phyloP scores from a whole-genome alignment of 345 rosid genomes.

The Rhodamnia rubescens region DNA sequence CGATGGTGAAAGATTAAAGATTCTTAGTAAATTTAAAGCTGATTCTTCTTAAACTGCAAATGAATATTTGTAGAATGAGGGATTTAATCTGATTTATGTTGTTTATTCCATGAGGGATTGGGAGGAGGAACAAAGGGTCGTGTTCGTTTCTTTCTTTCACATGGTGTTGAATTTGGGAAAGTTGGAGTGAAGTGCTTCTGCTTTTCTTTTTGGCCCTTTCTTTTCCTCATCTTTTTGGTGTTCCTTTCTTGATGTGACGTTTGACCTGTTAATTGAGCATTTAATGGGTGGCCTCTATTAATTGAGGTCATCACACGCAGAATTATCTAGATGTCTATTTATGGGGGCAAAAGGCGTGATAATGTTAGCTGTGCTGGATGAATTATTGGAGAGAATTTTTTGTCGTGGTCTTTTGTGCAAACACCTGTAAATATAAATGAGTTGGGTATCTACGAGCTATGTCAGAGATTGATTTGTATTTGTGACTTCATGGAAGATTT shows the following conservation, averaged over 20 bases:
- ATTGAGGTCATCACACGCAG: slow-evolving; percentile 6
- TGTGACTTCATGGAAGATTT: neutral
- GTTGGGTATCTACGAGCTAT: neutral
- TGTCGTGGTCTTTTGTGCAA: neutral
- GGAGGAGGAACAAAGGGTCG: neutral
- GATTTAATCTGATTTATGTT: neutral
- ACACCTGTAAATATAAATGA: neutral
- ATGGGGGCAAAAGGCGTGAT: neutral
- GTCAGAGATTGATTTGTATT: neutral
- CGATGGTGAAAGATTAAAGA: neutral
- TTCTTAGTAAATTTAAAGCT: neutral
- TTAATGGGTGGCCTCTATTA: slow-evolving; percentile 5
- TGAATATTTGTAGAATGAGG: neutral
- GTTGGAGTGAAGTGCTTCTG: slow-evolving; percentile 1
- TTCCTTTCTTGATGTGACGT: slow-evolving; percentile 6
- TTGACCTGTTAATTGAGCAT: slow-evolving; percentile 6
- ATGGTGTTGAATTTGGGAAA: neutral
- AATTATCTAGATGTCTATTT: neutral
- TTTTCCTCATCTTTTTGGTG: neutral
- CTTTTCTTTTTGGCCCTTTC: neutral
- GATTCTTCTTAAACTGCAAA: neutral
- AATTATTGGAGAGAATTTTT: neutral
- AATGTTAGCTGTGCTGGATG: neutral
- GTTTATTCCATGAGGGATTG: neutral
- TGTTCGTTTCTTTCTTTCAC: neutral